phyloP scores from a whole-genome alignment of 2,329 filamentous ascomycete species.

The Biscogniauxia mediterranea region DNA sequence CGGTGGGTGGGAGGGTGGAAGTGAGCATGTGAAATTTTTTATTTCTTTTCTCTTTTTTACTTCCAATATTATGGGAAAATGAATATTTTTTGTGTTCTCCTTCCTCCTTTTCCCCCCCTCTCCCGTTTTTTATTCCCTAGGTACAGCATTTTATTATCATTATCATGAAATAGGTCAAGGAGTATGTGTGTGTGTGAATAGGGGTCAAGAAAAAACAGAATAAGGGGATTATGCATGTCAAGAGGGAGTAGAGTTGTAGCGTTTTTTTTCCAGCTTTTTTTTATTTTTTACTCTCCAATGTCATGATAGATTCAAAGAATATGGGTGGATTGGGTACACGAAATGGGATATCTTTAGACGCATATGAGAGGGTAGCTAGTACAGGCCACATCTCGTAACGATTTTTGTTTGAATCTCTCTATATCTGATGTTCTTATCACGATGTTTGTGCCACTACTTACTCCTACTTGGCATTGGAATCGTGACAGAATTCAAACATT shows the following conservation, averaged over 20 bases:
- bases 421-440: background rate
- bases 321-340: background rate
- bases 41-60: background rate
- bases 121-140: background rate
- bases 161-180: background rate
- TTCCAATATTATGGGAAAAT: background rate
- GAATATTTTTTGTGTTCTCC: background rate
- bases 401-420: background rate
- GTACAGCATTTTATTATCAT: background rate
- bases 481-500: conserved; percentile 1
- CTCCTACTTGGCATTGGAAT: conserved; percentile 12
- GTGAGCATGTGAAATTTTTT: background rate
- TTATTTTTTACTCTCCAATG: conserved; percentile 5
- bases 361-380: background rate
- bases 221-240: background rate
- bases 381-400: too few species aligned
- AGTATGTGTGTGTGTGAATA: background rate
- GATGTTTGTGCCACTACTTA: background rate
- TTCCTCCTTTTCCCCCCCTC: background rate
- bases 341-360: conserved; percentile 6
- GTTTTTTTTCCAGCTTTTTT: conserved; percentile 7
- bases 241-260: background rate
- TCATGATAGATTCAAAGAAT: conserved; percentile 1
- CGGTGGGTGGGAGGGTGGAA: background rate
- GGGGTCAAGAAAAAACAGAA: background rate